Conservation (phyloP, 192 early-diverging fungal genomes). For the Backusella morwellensis region DNA sequence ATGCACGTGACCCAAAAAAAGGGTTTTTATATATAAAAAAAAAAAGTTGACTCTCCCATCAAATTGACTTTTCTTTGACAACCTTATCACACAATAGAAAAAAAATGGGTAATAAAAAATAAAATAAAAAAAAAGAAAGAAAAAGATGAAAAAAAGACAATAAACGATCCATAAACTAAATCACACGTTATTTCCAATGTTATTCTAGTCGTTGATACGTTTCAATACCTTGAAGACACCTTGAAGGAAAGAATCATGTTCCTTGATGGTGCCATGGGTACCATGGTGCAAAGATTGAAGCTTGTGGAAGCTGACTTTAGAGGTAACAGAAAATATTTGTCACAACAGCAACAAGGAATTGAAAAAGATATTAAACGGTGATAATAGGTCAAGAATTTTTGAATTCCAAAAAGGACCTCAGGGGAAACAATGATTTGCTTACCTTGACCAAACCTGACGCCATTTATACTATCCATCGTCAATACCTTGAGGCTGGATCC, state of each 20-base stretch:
- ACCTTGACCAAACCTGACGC: slow-evolving; percentile 88
- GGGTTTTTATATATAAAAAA: background rate
- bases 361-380: background rate
- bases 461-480: slow-evolving; percentile 85
- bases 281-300: slow-evolving; percentile 82
- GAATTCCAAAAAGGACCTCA: slow-evolving; percentile 80
- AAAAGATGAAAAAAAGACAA: background rate
- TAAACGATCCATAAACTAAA: background rate
- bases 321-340: slow-evolving; percentile 32
- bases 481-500: slow-evolving; percentile 88
- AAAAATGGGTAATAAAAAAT: background rate
- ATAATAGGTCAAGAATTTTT: slow-evolving; percentile 73
- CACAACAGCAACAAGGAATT: background rate
- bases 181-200: background rate
- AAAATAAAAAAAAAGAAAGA: background rate
- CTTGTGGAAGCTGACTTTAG: slow-evolving; percentile 87
- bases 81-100: background rate
- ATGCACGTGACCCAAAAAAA: background rate
- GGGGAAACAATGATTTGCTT: slow-evolving; percentile 96
- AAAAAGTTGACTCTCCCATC: background rate
- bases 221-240: slow-evolving; percentile 71
- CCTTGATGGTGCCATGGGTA: slow-evolving; percentile 97
- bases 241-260: slow-evolving; percentile 89
- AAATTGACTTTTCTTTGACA: background rate
- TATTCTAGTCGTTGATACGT: slow-evolving; percentile 33